These are phyloP conservation scores for Pseudopediastrum boryanum DNA, from an alignment of 139 green algal genomes.

Conservation along the genomic window DNA sequence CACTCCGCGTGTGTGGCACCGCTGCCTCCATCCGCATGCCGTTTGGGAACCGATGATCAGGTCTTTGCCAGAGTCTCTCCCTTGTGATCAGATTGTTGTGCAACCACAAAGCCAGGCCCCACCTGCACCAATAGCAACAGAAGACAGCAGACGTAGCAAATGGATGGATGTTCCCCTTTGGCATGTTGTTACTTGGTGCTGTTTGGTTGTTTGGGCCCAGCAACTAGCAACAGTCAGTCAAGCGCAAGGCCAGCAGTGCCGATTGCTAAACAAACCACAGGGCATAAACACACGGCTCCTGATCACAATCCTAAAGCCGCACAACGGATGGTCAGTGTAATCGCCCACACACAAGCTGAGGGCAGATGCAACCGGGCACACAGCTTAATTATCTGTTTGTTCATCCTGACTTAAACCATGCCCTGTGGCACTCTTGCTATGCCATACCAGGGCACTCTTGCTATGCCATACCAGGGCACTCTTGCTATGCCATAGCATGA, in stretches of 20 bases:
- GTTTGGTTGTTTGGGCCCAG: background rate
- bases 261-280: background rate
- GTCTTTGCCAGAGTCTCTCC: slow-evolving; percentile 62
- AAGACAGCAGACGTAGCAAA: background rate
- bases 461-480: no score
- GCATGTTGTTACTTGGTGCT: background rate
- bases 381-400: no score
- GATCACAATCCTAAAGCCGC: background rate
- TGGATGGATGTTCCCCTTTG: background rate
- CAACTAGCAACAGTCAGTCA: background rate
- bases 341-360: no score
- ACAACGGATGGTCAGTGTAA: no score
- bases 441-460: no score
- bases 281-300: background rate
- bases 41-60: slow-evolving; percentile 15
- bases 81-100: slow-evolving; percentile 62
- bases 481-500: no score
- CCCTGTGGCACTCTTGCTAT: no score
- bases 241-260: background rate
- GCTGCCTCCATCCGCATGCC: no score
- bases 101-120: slow-evolving; percentile 60
- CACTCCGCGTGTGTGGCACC: no score
- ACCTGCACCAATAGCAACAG: slow-evolving; percentile 69
- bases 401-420: no score
- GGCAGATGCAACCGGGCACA: no score